A percentile compares a stretch with the other conserved stretches of the same genome.
phyloP scores from a whole-genome alignment of 2,329 filamentous ascomycete species.

The Conoideocrella luteorostrata region DNA sequence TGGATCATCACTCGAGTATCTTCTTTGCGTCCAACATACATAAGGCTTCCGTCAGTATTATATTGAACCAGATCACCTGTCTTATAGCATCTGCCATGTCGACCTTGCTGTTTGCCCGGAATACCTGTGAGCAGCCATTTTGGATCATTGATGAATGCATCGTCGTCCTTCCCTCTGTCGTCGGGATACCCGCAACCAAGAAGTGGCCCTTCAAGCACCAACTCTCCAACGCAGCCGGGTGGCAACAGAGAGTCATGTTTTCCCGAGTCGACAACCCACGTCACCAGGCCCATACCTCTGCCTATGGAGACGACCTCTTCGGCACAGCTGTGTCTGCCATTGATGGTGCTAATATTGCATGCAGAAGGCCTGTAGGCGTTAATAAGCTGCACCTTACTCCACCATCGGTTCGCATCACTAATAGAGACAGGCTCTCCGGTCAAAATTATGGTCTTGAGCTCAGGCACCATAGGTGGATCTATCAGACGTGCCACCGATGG shows the following conservation, averaged over 20 bases:
- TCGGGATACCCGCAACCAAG: constrained; percentile 18
- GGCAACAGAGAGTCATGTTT: constrained; percentile 14
- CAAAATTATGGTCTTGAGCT: neutral
- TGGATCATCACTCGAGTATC: constrained; percentile 53
- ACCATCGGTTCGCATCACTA: neutral
- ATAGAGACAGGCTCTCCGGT: neutral
- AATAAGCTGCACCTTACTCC: neutral
- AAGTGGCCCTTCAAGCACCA: constrained; percentile 19
- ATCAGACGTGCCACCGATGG: neutral
- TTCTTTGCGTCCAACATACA: constrained; percentile 47
- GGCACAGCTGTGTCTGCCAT: neutral
- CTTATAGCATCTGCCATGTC: constrained; percentile 33
- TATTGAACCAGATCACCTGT: constrained; percentile 42
- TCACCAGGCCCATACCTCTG: neutral
- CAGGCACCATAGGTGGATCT: neutral
- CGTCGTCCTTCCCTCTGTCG: constrained; percentile 14
- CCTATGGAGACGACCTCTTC: neutral
- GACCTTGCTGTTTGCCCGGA: neutral
- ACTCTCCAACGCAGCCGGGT: constrained; percentile 17
- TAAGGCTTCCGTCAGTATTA: constrained; percentile 30
- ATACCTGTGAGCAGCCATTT: too few relatives aligned
- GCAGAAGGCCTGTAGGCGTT: constrained; percentile 4
- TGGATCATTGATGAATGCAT: constrained; percentile 32
- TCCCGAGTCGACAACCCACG: constrained; percentile 17
- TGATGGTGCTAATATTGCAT: neutral